Base-by-base conservation (phyloP, 352 stramenopile genomes). In the Phytophthora citricola region DNA sequence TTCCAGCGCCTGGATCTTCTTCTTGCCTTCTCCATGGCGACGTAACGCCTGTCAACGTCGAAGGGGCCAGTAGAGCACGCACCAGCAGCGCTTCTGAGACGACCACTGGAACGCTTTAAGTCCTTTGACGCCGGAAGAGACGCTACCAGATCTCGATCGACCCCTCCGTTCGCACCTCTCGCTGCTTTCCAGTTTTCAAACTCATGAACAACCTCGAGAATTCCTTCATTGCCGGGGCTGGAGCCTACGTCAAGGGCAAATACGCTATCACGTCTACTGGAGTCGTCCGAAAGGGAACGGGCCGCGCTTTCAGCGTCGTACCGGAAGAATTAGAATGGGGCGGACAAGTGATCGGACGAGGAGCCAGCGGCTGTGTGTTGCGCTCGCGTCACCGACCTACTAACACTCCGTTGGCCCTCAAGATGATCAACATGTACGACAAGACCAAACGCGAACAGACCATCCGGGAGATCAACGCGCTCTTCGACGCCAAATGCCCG, bases 351-450 rank as follows among this genome's bases (percentile, higher is more conserved):
- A 92, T 94, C 47, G 86, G 86, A 20, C 83, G 81, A 51, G 84
- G 86, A 41, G 81, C 76, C 34, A 94, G 86, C 44, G 85, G 86
- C 52, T 88, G 67, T 20, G 86, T 94, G 36, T 69, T 88, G n/a
- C 71, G 75, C 43, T 92, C 86, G 31, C 64, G 78, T 40, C 87
- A 94, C 64, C 71, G 63, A 41, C 87, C 87, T 22, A 91, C 85
- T 17, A 81, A 89, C 69, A 94, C 83, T 53, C 83, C 84, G 41
- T 71, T 96, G 12, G 89, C 89, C 17, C 78, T 96, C 62, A 96
- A 96, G 71, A 81, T 94, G 63, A 96, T 96, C 74, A 91, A 92
- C 66, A 92, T 95, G 82, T 92, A 82, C 61, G 87, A 96, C 71
- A 93, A 93, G 43, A 78, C 46, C 56, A 95, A 94, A 76, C 81